These are phyloP conservation scores for Chamaecrista fasciculata DNA, from an alignment of 306 rosid genomes.

Conservation along the genomic window DNA sequence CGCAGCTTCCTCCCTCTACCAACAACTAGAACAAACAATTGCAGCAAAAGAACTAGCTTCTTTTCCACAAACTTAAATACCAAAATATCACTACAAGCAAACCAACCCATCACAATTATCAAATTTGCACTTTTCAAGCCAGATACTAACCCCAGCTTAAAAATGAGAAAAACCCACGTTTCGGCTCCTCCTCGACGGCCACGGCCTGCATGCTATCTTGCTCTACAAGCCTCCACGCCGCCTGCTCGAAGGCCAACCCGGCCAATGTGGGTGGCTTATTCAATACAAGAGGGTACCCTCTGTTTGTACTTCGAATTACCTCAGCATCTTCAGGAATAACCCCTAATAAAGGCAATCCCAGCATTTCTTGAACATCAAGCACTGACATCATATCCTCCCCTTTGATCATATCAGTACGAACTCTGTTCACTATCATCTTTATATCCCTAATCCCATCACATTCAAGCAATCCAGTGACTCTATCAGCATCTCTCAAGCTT, in stretches of 20 bases:
- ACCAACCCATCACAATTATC: too few species aligned
- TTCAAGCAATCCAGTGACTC: conserved; percentile 85
- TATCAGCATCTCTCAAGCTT: conserved; percentile 81
- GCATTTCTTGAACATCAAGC: conserved; percentile 93
- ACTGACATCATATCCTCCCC: conserved; percentile 99
- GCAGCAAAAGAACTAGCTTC: conserved; percentile 9
- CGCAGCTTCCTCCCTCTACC: conserved; percentile 32
- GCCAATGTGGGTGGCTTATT: conserved; percentile 96
- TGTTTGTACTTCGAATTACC: conserved; percentile 88
- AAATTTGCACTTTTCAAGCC: neutral
- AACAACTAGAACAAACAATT: neutral
- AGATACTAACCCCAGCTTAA: conserved; percentile 47
- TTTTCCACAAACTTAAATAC: neutral
- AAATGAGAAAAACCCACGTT: conserved; percentile 89
- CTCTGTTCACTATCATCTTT: conserved; percentile 95
- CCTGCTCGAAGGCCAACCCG: conserved; percentile 94
- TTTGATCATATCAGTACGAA: conserved; percentile 89
- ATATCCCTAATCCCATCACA: conserved; percentile 96
- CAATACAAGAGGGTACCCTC: conserved; percentile 87
- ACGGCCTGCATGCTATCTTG: conserved; percentile 97
- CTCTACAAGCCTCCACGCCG: conserved; percentile 99
- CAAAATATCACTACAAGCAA: conserved; percentile 2
- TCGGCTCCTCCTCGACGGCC: conserved; percentile 87
- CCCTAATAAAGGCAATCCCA: conserved; percentile 85
- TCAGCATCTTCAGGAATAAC: conserved; percentile 88